Percentiles rank a stretch among this genome's conserved stretches.
Evolutionary conservation across 1,284 basidiomycete genomes (phyloP).

Genomic region (Leccinum cinnamomeum): DNA sequence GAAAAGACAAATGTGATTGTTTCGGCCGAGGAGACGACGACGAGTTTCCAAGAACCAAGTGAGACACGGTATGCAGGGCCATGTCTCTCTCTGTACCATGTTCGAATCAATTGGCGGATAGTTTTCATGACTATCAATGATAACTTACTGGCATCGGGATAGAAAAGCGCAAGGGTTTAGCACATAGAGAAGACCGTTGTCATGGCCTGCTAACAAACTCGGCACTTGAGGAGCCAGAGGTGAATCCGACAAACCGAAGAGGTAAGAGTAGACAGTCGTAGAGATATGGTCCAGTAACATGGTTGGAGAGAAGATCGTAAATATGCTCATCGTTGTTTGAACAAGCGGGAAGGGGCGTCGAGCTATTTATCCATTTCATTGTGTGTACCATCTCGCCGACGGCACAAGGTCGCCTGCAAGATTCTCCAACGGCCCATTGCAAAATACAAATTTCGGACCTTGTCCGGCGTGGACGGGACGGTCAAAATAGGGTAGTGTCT

Average conservation of each 20-base stretch:
- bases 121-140: neutral
- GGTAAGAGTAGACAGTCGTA: neutral
- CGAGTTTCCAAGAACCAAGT: conserved; percentile 19
- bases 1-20: conserved; percentile 2
- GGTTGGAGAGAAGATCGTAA: neutral
- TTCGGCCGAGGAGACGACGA: conserved; percentile 17
- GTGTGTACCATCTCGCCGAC: neutral
- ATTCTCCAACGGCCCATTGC: neutral
- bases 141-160: conserved; percentile 25
- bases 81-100: conserved; percentile 8
- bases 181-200: conserved; percentile 20
- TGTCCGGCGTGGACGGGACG: neutral
- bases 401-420: neutral
- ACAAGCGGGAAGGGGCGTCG: neutral
- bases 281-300: neutral
- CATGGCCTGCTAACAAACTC: conserved; percentile 14
- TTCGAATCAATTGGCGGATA: conserved; percentile 1
- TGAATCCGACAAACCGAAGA: neutral
- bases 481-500: neutral
- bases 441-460: neutral
- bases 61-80: conserved; percentile 20
- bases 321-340: neutral
- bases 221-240: neutral
- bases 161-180: conserved; percentile 23
- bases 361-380: neutral